A percentile compares a stretch with the other conserved stretches of the same genome.
phyloP scores from a whole-genome alignment of 345 rosid species.

The Adansonia digitata region DNA sequence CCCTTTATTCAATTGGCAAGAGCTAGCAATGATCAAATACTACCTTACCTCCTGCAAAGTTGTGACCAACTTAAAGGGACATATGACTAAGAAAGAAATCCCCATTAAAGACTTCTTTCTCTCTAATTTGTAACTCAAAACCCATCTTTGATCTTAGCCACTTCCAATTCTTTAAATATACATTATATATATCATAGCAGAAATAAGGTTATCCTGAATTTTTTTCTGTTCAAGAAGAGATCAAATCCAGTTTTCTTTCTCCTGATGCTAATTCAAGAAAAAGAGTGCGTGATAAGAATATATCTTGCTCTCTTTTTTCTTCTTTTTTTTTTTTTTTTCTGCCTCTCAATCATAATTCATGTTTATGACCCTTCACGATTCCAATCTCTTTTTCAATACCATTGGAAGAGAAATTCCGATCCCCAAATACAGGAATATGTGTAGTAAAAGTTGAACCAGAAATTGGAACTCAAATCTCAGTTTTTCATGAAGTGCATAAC shows the following conservation, averaged over 20 bases:
- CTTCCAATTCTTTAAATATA: background rate
- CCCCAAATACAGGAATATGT: background rate
- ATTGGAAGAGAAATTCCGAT: background rate
- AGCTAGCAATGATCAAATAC: background rate
- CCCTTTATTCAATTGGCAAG: conserved; percentile 6
- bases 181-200: conserved; percentile 1
- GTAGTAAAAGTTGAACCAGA: no score
- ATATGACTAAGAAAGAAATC: conserved; percentile 15
- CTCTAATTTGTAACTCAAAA: background rate
- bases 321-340: no score
- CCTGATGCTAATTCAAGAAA: background rate
- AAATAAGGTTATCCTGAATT: background rate
- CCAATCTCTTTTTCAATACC: background rate
- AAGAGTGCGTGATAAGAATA: no score
- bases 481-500: no score
- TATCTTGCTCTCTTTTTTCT: background rate
- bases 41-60: no score
- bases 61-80: conserved; percentile 15
- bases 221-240: no score
- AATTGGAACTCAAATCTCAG: no score
- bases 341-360: background rate
- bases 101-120: background rate
- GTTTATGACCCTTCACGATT: background rate
- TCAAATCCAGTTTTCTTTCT: background rate
- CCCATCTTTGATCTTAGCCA: background rate